phyloP scores from a whole-genome alignment of 2,329 filamentous ascomycete species.

The Scytalidium sp. region DNA sequence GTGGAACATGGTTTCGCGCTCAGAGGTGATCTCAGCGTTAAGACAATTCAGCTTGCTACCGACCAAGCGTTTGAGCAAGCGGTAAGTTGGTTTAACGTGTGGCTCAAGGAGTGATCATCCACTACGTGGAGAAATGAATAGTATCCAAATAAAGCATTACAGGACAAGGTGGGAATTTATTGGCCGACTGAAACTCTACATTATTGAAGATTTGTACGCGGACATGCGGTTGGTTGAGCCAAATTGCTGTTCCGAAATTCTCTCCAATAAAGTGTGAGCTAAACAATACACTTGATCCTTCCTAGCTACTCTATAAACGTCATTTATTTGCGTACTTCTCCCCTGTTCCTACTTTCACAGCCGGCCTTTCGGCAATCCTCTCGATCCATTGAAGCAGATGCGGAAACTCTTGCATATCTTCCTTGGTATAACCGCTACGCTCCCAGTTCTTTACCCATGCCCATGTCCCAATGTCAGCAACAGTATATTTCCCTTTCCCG shows the following conservation, averaged over 20 bases:
- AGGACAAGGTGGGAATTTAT: not conserved
- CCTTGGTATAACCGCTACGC: conserved; percentile 37
- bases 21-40: conserved; percentile 54
- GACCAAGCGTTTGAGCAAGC: conserved; percentile 77
- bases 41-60: conserved; percentile 62
- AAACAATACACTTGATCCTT: too few species aligned
- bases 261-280: too few species aligned
- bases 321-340: conserved; percentile 29
- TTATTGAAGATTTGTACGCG: too few species aligned
- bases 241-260: too few species aligned
- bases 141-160: too few species aligned
- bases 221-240: too few species aligned
- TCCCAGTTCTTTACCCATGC: conserved; percentile 46
- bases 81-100: conserved; percentile 64
- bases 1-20: conserved; percentile 73
- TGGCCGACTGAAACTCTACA: too few species aligned
- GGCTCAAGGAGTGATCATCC: conserved; percentile 1
- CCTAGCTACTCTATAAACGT: not conserved
- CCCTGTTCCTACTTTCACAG: conserved; percentile 35
- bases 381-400: conserved; percentile 51
- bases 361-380: conserved; percentile 43
- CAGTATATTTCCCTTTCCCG: conserved; percentile 50
- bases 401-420: conserved; percentile 48
- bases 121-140: too few species aligned
- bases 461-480: conserved; percentile 52